A percentile compares a stretch with the other conserved stretches of the same genome.
Evolutionary conservation across 2,329 filamentous ascomycete genomes (phyloP).

Genomic region (Herpotrichia juniperi): DNA sequence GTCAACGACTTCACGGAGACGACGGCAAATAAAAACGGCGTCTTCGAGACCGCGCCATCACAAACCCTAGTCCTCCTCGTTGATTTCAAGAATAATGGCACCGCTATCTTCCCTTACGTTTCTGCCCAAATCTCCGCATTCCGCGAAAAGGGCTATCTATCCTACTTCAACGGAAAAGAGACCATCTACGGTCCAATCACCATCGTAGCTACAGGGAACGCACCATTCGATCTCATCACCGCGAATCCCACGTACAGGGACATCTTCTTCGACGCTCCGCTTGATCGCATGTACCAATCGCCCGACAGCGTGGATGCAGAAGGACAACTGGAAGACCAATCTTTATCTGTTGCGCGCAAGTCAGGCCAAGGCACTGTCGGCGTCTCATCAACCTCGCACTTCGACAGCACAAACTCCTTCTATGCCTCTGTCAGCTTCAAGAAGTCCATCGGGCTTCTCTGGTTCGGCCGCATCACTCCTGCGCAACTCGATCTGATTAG

Average conservation of each 20-base stretch:
- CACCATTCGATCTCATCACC: conserved; percentile 55
- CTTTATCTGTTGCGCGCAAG: not conserved
- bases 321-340: not conserved
- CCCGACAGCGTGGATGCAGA: conserved; percentile 11
- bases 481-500: conserved; percentile 55
- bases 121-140: conserved; percentile 53
- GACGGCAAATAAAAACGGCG: conserved; percentile 45
- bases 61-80: conserved; percentile 60
- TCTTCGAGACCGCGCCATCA: conserved; percentile 57
- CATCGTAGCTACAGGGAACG: conserved; percentile 60
- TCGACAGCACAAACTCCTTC: conserved; percentile 63
- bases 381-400: conserved; percentile 41
- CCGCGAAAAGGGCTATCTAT: conserved; percentile 57
- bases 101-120: conserved; percentile 44
- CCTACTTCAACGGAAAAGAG: conserved; percentile 55
- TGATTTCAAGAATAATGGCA: conserved; percentile 55
- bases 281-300: conserved; percentile 43
- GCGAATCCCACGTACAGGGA: conserved; percentile 57
- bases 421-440: conserved; percentile 69
- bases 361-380: conserved; percentile 55
- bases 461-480: conserved; percentile 54
- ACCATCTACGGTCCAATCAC: conserved; percentile 54
- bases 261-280: conserved; percentile 63
- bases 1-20: conserved; percentile 40
- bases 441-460: conserved; percentile 58